Percentiles rank a stretch among this genome's conserved stretches.
Conservation (phyloP, 1,139 yeast species). For the Yamadazyma membranifaciens region DNA sequence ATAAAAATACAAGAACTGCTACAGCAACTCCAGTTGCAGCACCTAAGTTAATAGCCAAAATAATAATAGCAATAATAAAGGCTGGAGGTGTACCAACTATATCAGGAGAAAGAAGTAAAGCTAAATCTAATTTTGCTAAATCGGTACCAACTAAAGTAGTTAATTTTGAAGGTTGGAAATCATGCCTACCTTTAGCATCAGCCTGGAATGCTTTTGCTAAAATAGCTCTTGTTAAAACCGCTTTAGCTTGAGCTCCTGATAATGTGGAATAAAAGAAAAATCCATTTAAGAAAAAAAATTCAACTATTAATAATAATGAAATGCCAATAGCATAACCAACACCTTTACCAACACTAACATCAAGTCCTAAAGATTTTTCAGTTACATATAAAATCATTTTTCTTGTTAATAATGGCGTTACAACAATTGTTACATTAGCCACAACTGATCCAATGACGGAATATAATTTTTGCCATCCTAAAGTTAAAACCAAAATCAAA, state of each 20-base stretch:
- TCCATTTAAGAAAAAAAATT: slow-evolving; percentile 11
- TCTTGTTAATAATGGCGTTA: slow-evolving; percentile 30
- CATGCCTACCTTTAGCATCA: slow-evolving; percentile 56
- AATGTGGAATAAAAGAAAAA: slow-evolving; percentile 26
- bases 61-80: slow-evolving; percentile 28
- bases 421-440: slow-evolving; percentile 21
- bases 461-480: slow-evolving; percentile 25
- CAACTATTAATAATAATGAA: slow-evolving; percentile 22
- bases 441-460: slow-evolving; percentile 22
- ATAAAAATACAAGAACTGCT: slow-evolving; percentile 24
- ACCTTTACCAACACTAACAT: slow-evolving; percentile 28
- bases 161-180: slow-evolving; percentile 63
- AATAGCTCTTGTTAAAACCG: slow-evolving; percentile 64
- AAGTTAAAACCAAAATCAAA: slow-evolving; percentile 23
- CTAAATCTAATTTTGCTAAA: slow-evolving; percentile 35
- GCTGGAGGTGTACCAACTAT: slow-evolving; percentile 29
- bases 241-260: slow-evolving; percentile 66
- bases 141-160: slow-evolving; percentile 51
- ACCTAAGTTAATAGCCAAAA: slow-evolving; percentile 33
- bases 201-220: slow-evolving; percentile 64
- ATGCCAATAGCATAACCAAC: slow-evolving; percentile 38
- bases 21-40: slow-evolving; percentile 34
- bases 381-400: slow-evolving; percentile 29
- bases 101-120: slow-evolving; percentile 31
- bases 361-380: slow-evolving; percentile 23